Percentiles rank a stretch among this genome's conserved stretches.
phyloP scores from a whole-genome alignment of 495 filamentous ascomycete species.

The Rhizodiscina lignyota region DNA sequence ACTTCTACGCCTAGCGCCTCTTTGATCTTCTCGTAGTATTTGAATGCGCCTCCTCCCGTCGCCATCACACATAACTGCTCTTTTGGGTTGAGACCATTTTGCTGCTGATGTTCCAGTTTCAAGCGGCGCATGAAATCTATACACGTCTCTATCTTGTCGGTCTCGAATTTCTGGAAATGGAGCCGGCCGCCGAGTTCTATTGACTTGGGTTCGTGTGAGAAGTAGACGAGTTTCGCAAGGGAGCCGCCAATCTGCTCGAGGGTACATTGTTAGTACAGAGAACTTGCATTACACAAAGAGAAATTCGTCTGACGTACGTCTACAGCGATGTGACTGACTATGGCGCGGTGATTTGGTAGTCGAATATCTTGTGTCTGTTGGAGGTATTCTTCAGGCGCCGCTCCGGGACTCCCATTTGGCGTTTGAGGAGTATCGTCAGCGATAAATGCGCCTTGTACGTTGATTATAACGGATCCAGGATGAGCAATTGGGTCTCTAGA shows the following conservation, averaged over 20 bases:
- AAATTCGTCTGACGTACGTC: slow-evolving; percentile 83
- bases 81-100: slow-evolving; percentile 44
- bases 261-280: slow-evolving; percentile 5
- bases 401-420: background rate
- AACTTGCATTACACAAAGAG: too few relatives aligned
- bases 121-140: slow-evolving; percentile 74
- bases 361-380: slow-evolving; percentile 55
- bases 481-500: too few relatives aligned
- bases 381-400: background rate
- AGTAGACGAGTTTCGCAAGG: slow-evolving; percentile 91
- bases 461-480: slow-evolving; percentile 78
- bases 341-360: slow-evolving; percentile 81
- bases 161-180: slow-evolving; percentile 92
- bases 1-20: slow-evolving; percentile 72
- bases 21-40: slow-evolving; percentile 82
- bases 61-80: slow-evolving; percentile 73
- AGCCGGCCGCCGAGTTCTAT: slow-evolving; percentile 68
- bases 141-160: slow-evolving; percentile 78
- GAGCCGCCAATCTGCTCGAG: slow-evolving; percentile 72
- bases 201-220: slow-evolving; percentile 61
- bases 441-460: slow-evolving; percentile 90
- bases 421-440: slow-evolving; percentile 50
- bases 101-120: slow-evolving; percentile 56
- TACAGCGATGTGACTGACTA: slow-evolving; percentile 90
- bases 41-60: slow-evolving; percentile 87